Base-by-base conservation (phyloP, 1,139 yeast species). In the Starmera stellimalicola region DNA sequence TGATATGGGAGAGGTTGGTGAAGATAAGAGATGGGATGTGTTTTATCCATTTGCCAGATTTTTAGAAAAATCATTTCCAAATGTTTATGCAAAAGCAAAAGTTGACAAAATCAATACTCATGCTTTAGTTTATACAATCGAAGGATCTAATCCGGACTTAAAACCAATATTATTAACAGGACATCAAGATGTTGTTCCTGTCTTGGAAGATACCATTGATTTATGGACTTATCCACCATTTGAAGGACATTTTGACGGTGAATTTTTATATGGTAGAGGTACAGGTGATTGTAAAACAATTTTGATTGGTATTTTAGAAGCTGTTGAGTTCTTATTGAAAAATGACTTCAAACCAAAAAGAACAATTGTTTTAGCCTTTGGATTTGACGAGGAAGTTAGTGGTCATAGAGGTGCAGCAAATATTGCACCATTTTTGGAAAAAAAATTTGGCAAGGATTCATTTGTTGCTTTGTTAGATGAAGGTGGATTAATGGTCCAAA, bases 141-240 rank as follows among this genome's bases (percentile, higher is more conserved):
- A 69, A 43, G 94, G 94, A 14, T 49, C 71, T 1, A 54, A 74
- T 40, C 27, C 54, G 6, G 36, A 45, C 3, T 59, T 77, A 45
- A 78, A 79, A 52, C 94, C 94, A 11, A 44, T 77, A 11, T 53
- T 82, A 53, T 60, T 82, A 29, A 70, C 77, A 47, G 87, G 87
- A 2, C 95, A 84, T 53, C 81, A 73, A 54, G 94, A 83, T 50
- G 82, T 78, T 5, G 94, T 83, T 12, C 94, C 94, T 0, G 79
- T 81, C n/a, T 76, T 73, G 40, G 55, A 61, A 25, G 74, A 65
- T 18, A 70, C 83, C 3, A 54, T 66, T 32, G 57, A 50, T 18
- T 63, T 67, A 32, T 83, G 94, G 94, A 62, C 61, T 1, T 64
- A 74, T 47, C 75, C 74, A 6, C 93, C 94, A 14, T 79, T 73